These are phyloP conservation scores for Aspergillus eucalypticola DNA, from an alignment of 2,329 filamentous ascomycete species.

Conservation along the genomic window DNA sequence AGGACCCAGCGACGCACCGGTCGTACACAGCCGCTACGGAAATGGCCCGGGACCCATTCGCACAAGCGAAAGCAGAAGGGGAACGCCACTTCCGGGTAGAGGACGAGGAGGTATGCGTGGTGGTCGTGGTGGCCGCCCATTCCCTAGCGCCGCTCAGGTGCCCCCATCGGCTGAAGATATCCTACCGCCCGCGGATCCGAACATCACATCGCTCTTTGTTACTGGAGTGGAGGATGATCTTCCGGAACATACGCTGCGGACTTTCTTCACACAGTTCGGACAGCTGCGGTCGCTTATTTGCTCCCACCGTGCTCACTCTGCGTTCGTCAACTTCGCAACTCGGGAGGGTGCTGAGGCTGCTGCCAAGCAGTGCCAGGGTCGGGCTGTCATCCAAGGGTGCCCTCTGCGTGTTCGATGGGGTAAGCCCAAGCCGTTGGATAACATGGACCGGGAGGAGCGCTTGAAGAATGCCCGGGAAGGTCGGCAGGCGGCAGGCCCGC, in stretches of 20 bases:
- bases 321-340: slow-evolving; percentile 91
- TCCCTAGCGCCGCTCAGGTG: slow-evolving; percentile 70
- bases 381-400: slow-evolving; percentile 85
- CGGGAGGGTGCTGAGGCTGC: slow-evolving; percentile 83
- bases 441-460: slow-evolving; percentile 83
- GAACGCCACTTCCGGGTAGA: slow-evolving; percentile 40
- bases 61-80: slow-evolving; percentile 61
- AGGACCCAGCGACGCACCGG: slow-evolving; percentile 44
- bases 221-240: slow-evolving; percentile 96
- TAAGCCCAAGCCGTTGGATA: slow-evolving; percentile 86
- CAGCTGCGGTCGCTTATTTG: slow-evolving; percentile 91
- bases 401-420: slow-evolving; percentile 91
- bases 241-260: slow-evolving; percentile 85
- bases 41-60: slow-evolving; percentile 67
- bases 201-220: slow-evolving; percentile 89
- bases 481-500: slow-evolving; percentile 57
- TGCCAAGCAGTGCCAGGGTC: slow-evolving; percentile 79
- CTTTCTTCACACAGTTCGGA: slow-evolving; percentile 85
- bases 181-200: slow-evolving; percentile 76
- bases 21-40: slow-evolving; percentile 43
- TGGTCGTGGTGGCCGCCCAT: slow-evolving; percentile 56
- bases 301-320: slow-evolving; percentile 95
- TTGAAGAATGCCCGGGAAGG: slow-evolving; percentile 79
- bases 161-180: slow-evolving; percentile 85
- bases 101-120: slow-evolving; percentile 52